Evolutionary conservation across 495 filamentous ascomycete species (phyloP).

Genomic region (Tuber brumale): DNA sequence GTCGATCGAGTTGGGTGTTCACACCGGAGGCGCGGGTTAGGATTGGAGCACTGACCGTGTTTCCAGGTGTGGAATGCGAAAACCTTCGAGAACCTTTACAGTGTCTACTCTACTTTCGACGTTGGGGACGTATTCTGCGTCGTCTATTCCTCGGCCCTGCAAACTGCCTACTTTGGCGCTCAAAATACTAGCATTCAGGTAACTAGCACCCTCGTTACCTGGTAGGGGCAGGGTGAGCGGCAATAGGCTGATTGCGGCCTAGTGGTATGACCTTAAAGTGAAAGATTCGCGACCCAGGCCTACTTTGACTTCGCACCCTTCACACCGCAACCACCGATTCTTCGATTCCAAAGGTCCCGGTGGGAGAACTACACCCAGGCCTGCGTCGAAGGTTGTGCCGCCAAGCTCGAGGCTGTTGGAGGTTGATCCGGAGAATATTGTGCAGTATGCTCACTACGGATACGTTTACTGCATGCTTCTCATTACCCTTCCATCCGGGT

Average conservation of each 20-base stretch:
- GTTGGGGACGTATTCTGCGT: conserved; percentile 94
- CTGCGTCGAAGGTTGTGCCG: conserved; percentile 47
- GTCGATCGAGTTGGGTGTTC: conserved; percentile 33
- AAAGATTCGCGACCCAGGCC: conserved; percentile 51
- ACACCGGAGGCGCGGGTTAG: conserved; percentile 28
- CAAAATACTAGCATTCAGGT: conserved; percentile 88
- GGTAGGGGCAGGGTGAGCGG: not conserved
- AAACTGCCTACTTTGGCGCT: conserved; percentile 84
- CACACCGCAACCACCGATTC: conserved; percentile 78
- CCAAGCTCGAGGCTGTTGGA: conserved; percentile 62
- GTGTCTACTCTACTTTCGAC: conserved; percentile 88
- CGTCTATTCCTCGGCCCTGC: conserved; percentile 66
- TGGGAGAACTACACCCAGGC: conserved; percentile 65
- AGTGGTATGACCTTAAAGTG: conserved; percentile 50
- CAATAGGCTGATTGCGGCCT: not conserved
- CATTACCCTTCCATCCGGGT: conserved; percentile 48
- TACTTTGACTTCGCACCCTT: conserved; percentile 63
- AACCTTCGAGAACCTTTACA: conserved; percentile 65
- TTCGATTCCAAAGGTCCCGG: conserved; percentile 81
- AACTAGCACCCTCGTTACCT: conserved; percentile 37
- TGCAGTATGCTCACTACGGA: conserved; percentile 85
- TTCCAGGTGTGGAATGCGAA: conserved; percentile 58
- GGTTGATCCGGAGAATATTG: conserved; percentile 73
- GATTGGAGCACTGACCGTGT: conserved; percentile 39
- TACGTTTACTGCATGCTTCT: conserved; percentile 94